phyloP scores from a whole-genome alignment of 495 filamentous ascomycete genomes.

The Viridothelium virens region DNA sequence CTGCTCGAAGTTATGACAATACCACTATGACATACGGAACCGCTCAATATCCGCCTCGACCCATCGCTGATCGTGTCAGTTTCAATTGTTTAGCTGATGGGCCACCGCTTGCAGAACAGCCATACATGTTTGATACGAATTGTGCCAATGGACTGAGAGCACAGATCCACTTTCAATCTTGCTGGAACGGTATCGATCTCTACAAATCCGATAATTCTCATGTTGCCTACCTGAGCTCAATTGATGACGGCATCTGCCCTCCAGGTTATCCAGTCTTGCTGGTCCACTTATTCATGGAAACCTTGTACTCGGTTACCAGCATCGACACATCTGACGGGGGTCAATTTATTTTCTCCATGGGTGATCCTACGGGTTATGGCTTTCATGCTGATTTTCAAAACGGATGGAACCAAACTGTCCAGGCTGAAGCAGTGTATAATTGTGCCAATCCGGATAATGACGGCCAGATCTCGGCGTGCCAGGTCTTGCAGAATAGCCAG shows the following conservation, averaged over 20 bases:
- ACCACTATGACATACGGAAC: constrained; percentile 26
- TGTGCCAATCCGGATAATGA: constrained; percentile 16
- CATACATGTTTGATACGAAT: constrained; percentile 23
- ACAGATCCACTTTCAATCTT: constrained; percentile 28
- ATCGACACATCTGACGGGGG: constrained; percentile 18
- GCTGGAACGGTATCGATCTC: constrained; percentile 27
- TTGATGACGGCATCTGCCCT: constrained; percentile 31
- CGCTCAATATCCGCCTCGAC: constrained; percentile 24
- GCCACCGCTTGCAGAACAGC: constrained; percentile 15
- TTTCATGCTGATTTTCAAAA: constrained; percentile 30
- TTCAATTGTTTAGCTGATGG: constrained; percentile 32
- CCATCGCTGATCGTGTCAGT: constrained; percentile 36
- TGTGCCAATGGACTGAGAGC: constrained; percentile 27
- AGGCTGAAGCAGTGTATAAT: constrained; percentile 16
- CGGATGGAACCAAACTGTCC: constrained; percentile 25
- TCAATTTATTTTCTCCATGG: constrained; percentile 22
- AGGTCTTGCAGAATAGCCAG: constrained; percentile 14
- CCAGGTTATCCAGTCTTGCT: constrained; percentile 20
- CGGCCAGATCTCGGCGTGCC: constrained; percentile 22
- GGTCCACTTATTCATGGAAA: constrained; percentile 24
- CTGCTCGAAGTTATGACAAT: constrained; percentile 34
- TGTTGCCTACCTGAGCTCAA: constrained; percentile 27
- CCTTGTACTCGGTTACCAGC: constrained; percentile 18
- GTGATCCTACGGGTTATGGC: constrained; percentile 27
- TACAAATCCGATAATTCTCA: constrained; percentile 28